Percentiles rank a stretch among this genome's conserved stretches.
phyloP scores from a whole-genome alignment of 2,329 filamentous ascomycete species.

The Macrophomina phaseolina region DNA sequence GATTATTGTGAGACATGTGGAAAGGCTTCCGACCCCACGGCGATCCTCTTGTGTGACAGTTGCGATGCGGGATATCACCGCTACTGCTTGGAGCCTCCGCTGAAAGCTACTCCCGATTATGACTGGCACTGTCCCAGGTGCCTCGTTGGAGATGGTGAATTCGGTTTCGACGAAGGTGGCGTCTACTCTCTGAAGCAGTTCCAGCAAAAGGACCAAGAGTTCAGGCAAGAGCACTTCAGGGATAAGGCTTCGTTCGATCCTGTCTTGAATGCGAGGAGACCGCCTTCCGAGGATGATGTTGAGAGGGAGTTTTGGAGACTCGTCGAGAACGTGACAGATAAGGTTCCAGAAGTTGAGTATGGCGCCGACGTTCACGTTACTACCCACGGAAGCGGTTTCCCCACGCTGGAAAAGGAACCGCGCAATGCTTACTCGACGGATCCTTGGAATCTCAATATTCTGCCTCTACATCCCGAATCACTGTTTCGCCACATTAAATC shows the following conservation, averaged over 20 bases:
- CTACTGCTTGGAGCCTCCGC: constrained; percentile 83
- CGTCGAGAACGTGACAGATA: constrained; percentile 91
- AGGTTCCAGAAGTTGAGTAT: constrained; percentile 90
- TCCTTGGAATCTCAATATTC: constrained; percentile 93
- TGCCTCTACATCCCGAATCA: constrained; percentile 89
- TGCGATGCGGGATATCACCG: constrained; percentile 91
- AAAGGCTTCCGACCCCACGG: constrained; percentile 73
- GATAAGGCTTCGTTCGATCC: constrained; percentile 89
- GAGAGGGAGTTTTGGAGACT: constrained; percentile 97
- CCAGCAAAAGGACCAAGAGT: constrained; percentile 92
- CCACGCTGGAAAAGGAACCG: constrained; percentile 89
- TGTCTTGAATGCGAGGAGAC: constrained; percentile 76
- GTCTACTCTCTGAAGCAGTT: constrained; percentile 95
- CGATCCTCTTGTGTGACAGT: constrained; percentile 83
- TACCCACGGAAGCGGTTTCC: constrained; percentile 95
- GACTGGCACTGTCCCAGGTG: constrained; percentile 98
- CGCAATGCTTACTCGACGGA: constrained; percentile 85
- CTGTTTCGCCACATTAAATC: constrained; percentile 97
- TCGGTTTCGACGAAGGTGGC: constrained; percentile 95
- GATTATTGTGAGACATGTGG: constrained; percentile 83
- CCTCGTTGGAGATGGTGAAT: constrained; percentile 93
- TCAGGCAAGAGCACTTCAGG: constrained; percentile 93
- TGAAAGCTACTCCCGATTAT: constrained; percentile 76
- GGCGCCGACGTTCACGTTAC: constrained; percentile 98
- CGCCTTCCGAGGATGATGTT: constrained; percentile 92